phyloP scores from a whole-genome alignment of 2,329 filamentous ascomycete genomes.

The Cercospora sp. region DNA sequence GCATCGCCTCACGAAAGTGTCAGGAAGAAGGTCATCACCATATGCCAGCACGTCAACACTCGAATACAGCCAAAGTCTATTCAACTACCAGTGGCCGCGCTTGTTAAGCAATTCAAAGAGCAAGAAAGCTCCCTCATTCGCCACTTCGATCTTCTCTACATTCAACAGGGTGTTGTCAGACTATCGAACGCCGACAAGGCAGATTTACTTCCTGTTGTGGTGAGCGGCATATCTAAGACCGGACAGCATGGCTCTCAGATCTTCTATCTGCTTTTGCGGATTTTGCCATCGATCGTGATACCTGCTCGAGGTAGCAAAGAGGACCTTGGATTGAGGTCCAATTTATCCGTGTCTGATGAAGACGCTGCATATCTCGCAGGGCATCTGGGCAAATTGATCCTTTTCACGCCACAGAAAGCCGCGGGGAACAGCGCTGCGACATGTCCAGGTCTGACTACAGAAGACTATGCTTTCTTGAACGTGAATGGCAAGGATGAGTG shows the following conservation, averaged over 20 bases:
- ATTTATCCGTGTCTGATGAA: slow-evolving; percentile 65
- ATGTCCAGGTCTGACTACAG: slow-evolving; percentile 62
- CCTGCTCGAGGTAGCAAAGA: slow-evolving; percentile 77
- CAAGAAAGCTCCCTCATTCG: slow-evolving; percentile 71
- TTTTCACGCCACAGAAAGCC: slow-evolving; percentile 54
- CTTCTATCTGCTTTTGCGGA: slow-evolving; percentile 78
- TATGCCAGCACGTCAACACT: slow-evolving; percentile 72
- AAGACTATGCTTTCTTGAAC: slow-evolving; percentile 69
- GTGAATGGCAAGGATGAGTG: slow-evolving; percentile 68
- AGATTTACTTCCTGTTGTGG: slow-evolving; percentile 68
- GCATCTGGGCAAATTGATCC: slow-evolving; percentile 75
- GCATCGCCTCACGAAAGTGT: slow-evolving; percentile 77
- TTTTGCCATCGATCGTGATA: slow-evolving; percentile 69
- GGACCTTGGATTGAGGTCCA: slow-evolving; percentile 66
- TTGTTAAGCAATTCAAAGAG: slow-evolving; percentile 88
- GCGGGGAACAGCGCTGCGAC: slow-evolving; percentile 34
- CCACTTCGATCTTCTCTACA: slow-evolving; percentile 84
- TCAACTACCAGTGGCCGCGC: slow-evolving; percentile 76
- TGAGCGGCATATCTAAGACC: slow-evolving; percentile 64
- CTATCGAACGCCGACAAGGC: slow-evolving; percentile 63
- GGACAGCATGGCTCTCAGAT: slow-evolving; percentile 62
- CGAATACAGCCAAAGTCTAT: slow-evolving; percentile 63
- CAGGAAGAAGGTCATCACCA: slow-evolving; percentile 72
- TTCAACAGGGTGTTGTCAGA: slow-evolving; percentile 76
- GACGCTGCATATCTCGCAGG: slow-evolving; percentile 73